phyloP scores from a whole-genome alignment of 139 green algal species.

The Chlorella sp. region DNA sequence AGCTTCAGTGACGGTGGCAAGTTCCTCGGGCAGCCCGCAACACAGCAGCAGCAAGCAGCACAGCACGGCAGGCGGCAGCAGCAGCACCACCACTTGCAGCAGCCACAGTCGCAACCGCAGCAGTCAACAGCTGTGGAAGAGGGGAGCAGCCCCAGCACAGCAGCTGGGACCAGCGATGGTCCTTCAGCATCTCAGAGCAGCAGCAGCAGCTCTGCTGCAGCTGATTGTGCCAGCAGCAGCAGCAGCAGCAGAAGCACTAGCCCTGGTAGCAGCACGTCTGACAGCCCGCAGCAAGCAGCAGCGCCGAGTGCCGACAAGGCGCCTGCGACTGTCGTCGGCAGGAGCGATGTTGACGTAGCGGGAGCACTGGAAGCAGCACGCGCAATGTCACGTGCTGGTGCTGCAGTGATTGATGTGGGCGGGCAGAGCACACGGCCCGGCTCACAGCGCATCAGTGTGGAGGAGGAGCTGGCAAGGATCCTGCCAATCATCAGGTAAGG shows the following conservation, averaged over 20 bases:
- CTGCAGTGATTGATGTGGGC: constrained; percentile 88
- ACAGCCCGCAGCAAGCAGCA: background rate
- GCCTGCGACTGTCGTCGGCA: constrained; percentile 6
- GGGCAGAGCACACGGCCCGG: constrained; percentile 92
- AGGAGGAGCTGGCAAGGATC: constrained; percentile 74
- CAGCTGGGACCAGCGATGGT: too few relatives aligned
- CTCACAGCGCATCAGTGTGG: constrained; percentile 37
- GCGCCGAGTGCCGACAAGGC: background rate
- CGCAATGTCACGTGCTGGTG: too few relatives aligned
- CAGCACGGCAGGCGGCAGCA: background rate
- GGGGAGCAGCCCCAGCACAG: background rate
- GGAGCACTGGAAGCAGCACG: too few relatives aligned
- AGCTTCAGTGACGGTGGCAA: too few relatives aligned
- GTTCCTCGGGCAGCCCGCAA: too few relatives aligned
- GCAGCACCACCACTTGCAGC: background rate
- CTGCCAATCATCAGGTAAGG: constrained; percentile 74
- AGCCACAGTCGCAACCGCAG: background rate
- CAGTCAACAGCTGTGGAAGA: too few relatives aligned
- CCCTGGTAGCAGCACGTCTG: background rate
- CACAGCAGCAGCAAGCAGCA: background rate
- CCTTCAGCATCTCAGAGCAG: too few relatives aligned
- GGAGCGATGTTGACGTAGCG: too few relatives aligned
- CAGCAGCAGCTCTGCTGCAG: too few relatives aligned
- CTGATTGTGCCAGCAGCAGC: too few relatives aligned
- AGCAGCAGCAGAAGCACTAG: background rate